Base-by-base conservation (phyloP, 371 early-diverging fungal genomes). In the Mucor plumbeus region DNA sequence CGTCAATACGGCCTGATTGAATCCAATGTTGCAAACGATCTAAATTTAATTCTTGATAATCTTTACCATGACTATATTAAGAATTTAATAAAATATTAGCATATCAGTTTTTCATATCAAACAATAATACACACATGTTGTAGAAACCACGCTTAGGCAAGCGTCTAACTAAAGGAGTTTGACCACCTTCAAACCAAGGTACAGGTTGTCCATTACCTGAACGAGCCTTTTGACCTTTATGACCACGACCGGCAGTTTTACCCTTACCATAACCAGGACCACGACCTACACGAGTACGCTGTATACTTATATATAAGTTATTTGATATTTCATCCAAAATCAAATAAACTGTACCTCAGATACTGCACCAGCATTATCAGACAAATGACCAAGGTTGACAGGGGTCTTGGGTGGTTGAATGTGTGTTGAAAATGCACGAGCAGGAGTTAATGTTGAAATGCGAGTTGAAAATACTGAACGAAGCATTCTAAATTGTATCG, bases 181-280 rank as follows among this genome's bases (percentile, higher is more conserved):
- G 97, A 55, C 98, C 98, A 77, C 98, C 98, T 80, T 96, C 96
- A 75, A 94, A 98, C 39, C 91, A 94, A 5, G 92, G 92, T 19
- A 84, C 80, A 35, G 95, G 95, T 59, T 89, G 87, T 41, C 90
- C 83, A 63, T 91, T 92, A 68, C 93, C 90, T 4, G 91, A 69
- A 21, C 97, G 90, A 14, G 94, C 91, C 62, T 95, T 93, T 76
- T 91, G 96, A 70, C 98, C 98, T 78, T 97, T 97, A 62, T 92
- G 91, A 74, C 98, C 97, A 38, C 95, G 88, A 39, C 96, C 97
- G 50, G 93, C 88, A 17, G 96, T 97, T 68, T 94, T 91, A 54
- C 97, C 97, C 68, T 90, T 90, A 61, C 95, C 95, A 50, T 91
- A 93, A 48, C 92, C 91, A 55, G 89, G 89, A 61, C 95, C 95